These are phyloP conservation scores for Aspergillus carbonarius DNA, from an alignment of 2,329 filamentous ascomycete species.

Conservation along the genomic window DNA sequence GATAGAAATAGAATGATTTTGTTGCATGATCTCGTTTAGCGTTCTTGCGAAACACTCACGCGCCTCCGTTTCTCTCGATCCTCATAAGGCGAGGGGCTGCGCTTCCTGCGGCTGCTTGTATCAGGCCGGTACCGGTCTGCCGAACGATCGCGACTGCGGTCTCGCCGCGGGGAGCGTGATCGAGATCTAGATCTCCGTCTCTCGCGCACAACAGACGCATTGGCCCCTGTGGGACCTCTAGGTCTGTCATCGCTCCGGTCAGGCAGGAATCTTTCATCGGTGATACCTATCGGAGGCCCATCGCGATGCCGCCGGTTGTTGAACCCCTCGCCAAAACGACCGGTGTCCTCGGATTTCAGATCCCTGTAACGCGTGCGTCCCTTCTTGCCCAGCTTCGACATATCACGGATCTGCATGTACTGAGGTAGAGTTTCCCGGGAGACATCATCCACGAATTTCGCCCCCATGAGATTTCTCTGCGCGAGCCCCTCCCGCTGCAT, in stretches of 20 bases:
- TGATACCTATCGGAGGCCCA: conserved; percentile 38
- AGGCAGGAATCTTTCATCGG: conserved; percentile 49
- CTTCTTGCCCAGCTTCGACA: conserved; percentile 91
- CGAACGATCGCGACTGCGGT: conserved; percentile 42
- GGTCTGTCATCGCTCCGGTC: conserved; percentile 40
- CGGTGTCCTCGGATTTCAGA: conserved; percentile 85
- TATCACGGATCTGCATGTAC: conserved; percentile 88
- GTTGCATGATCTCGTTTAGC: conserved; percentile 4
- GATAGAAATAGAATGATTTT: conserved; percentile 10
- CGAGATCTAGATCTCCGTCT: conserved; percentile 38
- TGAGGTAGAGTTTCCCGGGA: conserved; percentile 83
- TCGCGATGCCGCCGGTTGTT: conserved; percentile 30
- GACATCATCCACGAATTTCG: conserved; percentile 78
- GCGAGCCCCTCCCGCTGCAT: conserved; percentile 72
- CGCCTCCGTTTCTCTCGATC: conserved; percentile 45
- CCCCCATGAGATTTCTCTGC: conserved; percentile 81
- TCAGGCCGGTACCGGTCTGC: conserved; percentile 50
- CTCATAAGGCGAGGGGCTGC: conserved; percentile 44
- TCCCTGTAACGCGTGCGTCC: conserved; percentile 88
- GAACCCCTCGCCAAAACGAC: conserved; percentile 64
- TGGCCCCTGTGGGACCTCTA: conserved; percentile 46
- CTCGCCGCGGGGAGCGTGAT: conserved; percentile 54
- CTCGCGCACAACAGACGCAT: conserved; percentile 44
- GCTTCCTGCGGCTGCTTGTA: conserved; percentile 36
- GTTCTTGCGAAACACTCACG: conserved; percentile 29